Base-by-base conservation (phyloP, 768 basidiomycete genomes). In the Grammothele lineata region DNA sequence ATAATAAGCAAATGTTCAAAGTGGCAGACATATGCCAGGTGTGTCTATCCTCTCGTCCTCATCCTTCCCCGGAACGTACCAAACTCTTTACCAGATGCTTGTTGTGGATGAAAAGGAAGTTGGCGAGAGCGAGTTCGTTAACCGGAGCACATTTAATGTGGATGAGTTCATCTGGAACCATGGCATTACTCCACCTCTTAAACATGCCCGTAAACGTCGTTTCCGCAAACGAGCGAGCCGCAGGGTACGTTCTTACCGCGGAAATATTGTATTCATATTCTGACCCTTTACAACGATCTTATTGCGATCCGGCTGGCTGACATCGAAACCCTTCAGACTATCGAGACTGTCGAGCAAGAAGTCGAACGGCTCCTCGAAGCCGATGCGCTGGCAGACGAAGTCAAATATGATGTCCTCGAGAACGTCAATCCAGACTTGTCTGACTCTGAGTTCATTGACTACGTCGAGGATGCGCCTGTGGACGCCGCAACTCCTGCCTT, bases 21-120 rank as follows among this genome's bases (percentile, higher is more conserved):
- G 90, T 94, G 5, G 94, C 93, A 32, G 96, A 99, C 63, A 95
- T 99, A 69, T 95, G 90, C 70, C 94, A 96, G 80, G 92, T 92
- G 6, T 57, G 57, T 37, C 11, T 48, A 17, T 37, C 14, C 18
- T 4, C 18, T 25, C 42, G 5, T 7, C 27, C 27, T 30, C 27
- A 30, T 30, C 27, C 14, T 30, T 7, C n/a, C n/a, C n/a, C n/a
- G n/a, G n/a, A 7, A 30, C 27, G 27, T 30, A 30, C n/a, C n/a
- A 30, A 30, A 30, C 27, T 19, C 35, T 36, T 36, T 32, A 9
- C 30, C 18, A 96, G 92, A 97, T 97, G 93, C 78, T 99, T 36
- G 83, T 96, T 2, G 83, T 96, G 19, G 90, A 85, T 50, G 75
- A 90, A 53, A 80, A 78, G 38, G 70, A 88, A 47, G 76, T 83